Conservation (phyloP, 352 stramenopile species). For the Blastocystis sp. region DNA sequence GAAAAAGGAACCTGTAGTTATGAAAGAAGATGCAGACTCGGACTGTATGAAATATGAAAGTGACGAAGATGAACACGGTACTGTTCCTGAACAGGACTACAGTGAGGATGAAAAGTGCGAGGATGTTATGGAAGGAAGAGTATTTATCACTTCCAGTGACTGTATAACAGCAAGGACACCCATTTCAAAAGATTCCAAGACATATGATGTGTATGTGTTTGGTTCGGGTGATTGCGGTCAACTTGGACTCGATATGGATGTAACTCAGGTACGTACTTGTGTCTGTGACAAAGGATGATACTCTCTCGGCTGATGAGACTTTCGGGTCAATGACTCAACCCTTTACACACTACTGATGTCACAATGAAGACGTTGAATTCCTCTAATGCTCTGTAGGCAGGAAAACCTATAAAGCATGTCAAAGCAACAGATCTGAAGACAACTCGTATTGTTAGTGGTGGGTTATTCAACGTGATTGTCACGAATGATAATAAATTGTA, state of each 20-base stretch:
- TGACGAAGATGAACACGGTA: neutral
- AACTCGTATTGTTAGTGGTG: neutral
- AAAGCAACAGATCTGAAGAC: neutral
- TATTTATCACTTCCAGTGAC: neutral
- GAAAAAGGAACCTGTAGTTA: neutral
- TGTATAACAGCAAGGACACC: neutral
- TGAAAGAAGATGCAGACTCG: neutral
- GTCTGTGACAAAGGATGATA: neutral
- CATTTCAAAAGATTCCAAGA: neutral
- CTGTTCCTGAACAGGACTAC: neutral
- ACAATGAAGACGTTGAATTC: neutral
- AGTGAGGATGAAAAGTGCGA: slow-evolving; percentile 7
- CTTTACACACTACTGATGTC: neutral
- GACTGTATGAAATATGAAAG: slow-evolving; percentile 34
- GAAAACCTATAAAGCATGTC: neutral
- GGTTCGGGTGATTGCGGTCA: slow-evolving; percentile 37
- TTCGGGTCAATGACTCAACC: neutral
- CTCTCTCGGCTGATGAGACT: slow-evolving; percentile 51
- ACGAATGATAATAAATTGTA: neutral
- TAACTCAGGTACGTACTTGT: slow-evolving; percentile 2
- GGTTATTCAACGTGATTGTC: slow-evolving; percentile 7
- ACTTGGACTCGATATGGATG: neutral
- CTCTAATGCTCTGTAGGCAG: slow-evolving; percentile 2
- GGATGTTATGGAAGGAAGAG: slow-evolving; percentile 1
- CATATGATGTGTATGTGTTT: slow-evolving; percentile 47